A percentile compares a stretch with the other conserved stretches of the same genome.
Evolutionary conservation across 2,329 filamentous ascomycete species (phyloP).

Genomic region (Microsporum audouinii): DNA sequence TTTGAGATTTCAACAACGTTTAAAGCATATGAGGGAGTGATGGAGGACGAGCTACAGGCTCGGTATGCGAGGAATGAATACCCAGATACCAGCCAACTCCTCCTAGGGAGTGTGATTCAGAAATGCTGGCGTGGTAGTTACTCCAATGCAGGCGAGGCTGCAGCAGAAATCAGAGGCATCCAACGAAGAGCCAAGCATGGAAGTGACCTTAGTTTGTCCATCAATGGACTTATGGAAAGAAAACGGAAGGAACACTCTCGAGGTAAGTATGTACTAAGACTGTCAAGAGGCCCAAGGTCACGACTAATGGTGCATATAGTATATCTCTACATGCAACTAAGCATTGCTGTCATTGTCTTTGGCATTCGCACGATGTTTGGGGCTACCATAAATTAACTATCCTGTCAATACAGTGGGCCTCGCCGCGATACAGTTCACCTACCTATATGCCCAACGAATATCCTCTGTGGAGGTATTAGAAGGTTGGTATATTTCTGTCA

Average conservation of each 20-base stretch:
- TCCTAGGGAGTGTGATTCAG: constrained; percentile 13
- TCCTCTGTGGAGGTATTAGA: neutral
- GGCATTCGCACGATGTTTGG: neutral
- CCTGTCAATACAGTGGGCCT: neutral
- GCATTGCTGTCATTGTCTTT: neutral
- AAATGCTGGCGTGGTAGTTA: constrained; percentile 16
- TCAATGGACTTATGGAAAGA: neutral
- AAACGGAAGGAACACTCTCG: neutral
- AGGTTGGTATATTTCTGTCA: neutral
- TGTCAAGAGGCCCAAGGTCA: neutral
- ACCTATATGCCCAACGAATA: neutral
- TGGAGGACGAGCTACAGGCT: constrained; percentile 5
- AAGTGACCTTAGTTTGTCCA: neutral
- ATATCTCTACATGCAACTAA: neutral
- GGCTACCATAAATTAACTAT: neutral
- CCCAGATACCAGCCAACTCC: constrained; percentile 11
- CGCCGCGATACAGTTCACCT: neutral
- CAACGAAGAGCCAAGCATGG: neutral
- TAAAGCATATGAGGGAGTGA: constrained; percentile 10
- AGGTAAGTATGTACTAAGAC: neutral
- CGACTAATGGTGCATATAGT: neutral
- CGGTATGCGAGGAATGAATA: constrained; percentile 7
- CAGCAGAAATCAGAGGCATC: constrained; percentile 3
- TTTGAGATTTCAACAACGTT: constrained; percentile 15
- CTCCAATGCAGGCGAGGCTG: constrained; percentile 10